Evolutionary conservation across 2,329 filamentous ascomycete genomes (phyloP).

Genomic region (Talaromyces sp.): DNA sequence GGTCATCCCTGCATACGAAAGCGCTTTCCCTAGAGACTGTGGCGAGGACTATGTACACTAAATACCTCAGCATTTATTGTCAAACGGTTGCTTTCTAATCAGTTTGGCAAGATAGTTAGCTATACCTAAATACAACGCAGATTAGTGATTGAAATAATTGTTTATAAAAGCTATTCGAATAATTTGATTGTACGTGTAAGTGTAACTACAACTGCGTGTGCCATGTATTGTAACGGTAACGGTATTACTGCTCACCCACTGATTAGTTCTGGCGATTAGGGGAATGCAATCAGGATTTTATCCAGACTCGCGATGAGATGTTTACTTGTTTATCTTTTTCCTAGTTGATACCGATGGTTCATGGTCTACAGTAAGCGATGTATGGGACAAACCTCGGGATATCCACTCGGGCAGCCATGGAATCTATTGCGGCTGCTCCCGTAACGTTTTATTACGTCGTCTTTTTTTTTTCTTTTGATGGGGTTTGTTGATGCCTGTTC

Average conservation of each 20-base stretch:
- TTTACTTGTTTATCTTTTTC: constrained; percentile 1
- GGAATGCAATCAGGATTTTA: not conserved
- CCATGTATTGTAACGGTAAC: not conserved
- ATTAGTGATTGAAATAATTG: not conserved
- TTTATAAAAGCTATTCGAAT: not conserved
- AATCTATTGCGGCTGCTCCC: constrained; percentile 9
- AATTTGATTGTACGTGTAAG: no score
- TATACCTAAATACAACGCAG: not conserved
- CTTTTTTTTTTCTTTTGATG: not conserved
- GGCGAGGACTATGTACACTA: not conserved
- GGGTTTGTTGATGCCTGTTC: constrained; percentile 1
- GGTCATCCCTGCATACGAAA: constrained; percentile 15
- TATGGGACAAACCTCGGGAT: not conserved
- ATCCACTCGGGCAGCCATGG: constrained; percentile 16
- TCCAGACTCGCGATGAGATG: not conserved
- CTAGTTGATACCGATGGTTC: not conserved
- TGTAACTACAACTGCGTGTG: no score
- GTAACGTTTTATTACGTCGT: not conserved
- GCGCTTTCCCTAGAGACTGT: not conserved
- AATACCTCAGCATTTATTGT: not conserved
- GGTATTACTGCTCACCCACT: not conserved
- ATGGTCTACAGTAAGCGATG: not conserved
- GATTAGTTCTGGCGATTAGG: not conserved
- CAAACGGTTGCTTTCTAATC: not conserved
- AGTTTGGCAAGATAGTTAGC: not conserved